Base-by-base conservation (phyloP, 805 yeast genomes). In the Brettanomyces naardenensis region DNA sequence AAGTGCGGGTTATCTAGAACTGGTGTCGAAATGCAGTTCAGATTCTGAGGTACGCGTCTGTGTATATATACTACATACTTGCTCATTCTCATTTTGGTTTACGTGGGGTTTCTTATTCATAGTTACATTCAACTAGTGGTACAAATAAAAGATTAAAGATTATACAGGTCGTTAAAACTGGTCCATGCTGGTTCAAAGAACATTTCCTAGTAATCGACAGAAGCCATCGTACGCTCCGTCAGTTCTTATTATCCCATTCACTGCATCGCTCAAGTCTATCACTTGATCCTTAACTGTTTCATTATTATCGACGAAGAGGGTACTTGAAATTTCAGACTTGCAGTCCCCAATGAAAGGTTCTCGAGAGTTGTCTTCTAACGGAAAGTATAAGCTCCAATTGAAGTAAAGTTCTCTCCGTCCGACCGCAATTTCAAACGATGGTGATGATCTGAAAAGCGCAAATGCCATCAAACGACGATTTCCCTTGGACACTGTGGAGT, bases 1-100 rank as follows among this genome's bases (percentile, higher is more conserved):
- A 89, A 87, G 59, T 90, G 97, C 66, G 94, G 89, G 3, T 78
- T 75, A 56, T 56, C 56, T 13, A 64, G 69, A 39, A 81, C 73
- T 19, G 92, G 92, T 11, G 58, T 73, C 28, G 86, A 80, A 51
- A 83, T 83, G 94, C 72, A 72, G 31, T 63, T 54, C 40, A 64
- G 83, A 42, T 69, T 65, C 42, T 56, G 44, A 46, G 15, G n/a
- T n/a, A n/a, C n/a, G n/a, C n/a, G n/a, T n/a, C n/a, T n/a, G n/a
- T 17, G 4, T n/a, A 14, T n/a, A 26, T 9, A 13, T 9, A 13
- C 21, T 13, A 17, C 4, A 36, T 7, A 21, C 17, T n/a, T 10
- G 17, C 17, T 6, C 30, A 6, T n/a, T n/a, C n/a, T n/a, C n/a
- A n/a, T n/a, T n/a, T n/a, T n/a, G n/a, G n/a, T n/a, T n/a, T 7